Base-by-base conservation (phyloP, 257 asterid genomes). In the Plantago ovata region DNA sequence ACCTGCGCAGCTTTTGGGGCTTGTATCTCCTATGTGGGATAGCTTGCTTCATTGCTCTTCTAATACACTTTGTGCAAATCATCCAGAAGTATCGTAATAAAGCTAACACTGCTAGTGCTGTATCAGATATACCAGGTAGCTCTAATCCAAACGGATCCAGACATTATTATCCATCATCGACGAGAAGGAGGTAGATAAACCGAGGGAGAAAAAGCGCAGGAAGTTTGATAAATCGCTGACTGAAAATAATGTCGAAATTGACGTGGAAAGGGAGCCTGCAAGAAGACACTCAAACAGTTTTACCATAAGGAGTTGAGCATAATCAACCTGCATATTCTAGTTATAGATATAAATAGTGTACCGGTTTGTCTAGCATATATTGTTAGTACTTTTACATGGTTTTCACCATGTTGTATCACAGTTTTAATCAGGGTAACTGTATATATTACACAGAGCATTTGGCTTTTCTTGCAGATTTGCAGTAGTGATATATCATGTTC, bases 1-100 rank as follows among this genome's bases (percentile, higher is more conserved):
- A 85, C 40, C 75, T 86, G 19, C 77, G 75, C 69, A 86, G 94
- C 69, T 89, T 89, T 64, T 73, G 85, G 93, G 95, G 79, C n/a
- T 90, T 89, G 1, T 89, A 80, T 61, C 81, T 86, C 24, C 67
- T 86, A 11, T 77, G 83, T 22, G 95, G 90, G n/a, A 56, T 82
- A 56, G 94, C 96, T 19, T 88, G 94, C 72, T 59, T 74, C 48
- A 3, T 70, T 13, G 97, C 98, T 38, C 87, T 92, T 45, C 3
- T 81, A 2, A 65, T 86, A 65, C 82, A 82, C 69, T 80, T 79
- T 66, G 33, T 72, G 38, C 81, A 71, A 68, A 79, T 89, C 4
- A 18, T 82, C 61, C 73, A 22, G 53, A 74, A 70, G 67, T 87
- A 59, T 59, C 69, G 81, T 8, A 38, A 65, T 8, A 38, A 65